Base-by-base conservation (phyloP, 2,329 filamentous ascomycete genomes). In the Aspergillus spinulosporus region DNA sequence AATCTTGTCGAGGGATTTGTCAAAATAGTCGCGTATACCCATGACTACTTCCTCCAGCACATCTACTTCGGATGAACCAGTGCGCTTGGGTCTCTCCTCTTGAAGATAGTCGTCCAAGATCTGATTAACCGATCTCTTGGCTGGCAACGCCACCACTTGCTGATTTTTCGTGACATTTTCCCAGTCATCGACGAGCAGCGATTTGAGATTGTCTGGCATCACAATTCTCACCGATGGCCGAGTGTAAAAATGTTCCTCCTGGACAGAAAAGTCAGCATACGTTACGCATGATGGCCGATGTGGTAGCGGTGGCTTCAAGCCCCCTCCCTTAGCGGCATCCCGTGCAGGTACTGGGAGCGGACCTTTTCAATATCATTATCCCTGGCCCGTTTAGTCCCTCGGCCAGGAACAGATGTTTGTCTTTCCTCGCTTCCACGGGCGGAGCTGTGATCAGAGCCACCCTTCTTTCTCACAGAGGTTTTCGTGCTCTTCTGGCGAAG, bases 161-260 rank as follows among this genome's bases (percentile, higher is more conserved):
- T 91, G 85, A 70, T 95, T 94, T 77, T 97, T 97, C 55, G 94
- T 99, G 59, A 99, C 87, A 66, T 97, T 96, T 74, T 99, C 94
- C 94, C 94, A 99, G 73, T 99, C 94, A 71, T 99, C 94, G 21
- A 99, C 94, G 2, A 99, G 84, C 60, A 96, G 83, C 12, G 89
- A 90, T 78, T 97, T 97, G 63, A 99, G 82, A 62, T 89, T 85
- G 69, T 97, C 94, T 0, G 94, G 92, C 62, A 97, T 86, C 49
- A 87, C 82, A 42, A 99, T 83, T 66, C 91, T 90, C 67, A 99
- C 88, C 14, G 91, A 90, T 15, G 93, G 92, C 56, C 92, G 87
- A 60, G 83, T 82, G 68, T 92, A 85, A 71, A 96, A 99, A 3
- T 83, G 80, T 59, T 97, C 94, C 78, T 97, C 94, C 92, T 97